Evolutionary conservation across 345 rosid species (phyloP), one percentile per base, ranked within the genome.

Genomic region (Rhodamnia argentea): DNA sequence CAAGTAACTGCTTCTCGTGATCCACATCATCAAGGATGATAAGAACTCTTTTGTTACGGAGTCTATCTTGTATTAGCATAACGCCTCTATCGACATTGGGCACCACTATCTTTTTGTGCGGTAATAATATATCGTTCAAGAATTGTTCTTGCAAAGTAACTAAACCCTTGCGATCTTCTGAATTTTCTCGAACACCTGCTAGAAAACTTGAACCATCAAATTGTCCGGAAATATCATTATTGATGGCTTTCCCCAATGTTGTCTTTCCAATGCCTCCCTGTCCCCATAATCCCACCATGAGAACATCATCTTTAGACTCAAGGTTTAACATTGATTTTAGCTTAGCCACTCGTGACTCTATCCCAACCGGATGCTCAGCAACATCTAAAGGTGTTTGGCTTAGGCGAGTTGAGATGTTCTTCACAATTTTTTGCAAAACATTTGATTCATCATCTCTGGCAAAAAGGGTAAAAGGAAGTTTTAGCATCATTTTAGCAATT

Each of bases 1-100:
- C 76, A 64, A 0, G 1, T 29, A 64, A 2, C 0, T 64, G 76
- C 22, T 0, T 0, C 76, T 0, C 6, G 0, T 64, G 6, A 29
- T 64, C 9, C 12, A 29, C 76, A 8, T 64, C 76, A 29, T 64
- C 76, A 15, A 64, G 76, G 76, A 64, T 16, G 5, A 64, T 3
- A 32, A 64, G 3, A 29, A 64, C 42, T 29, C 16, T 62, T 29
- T 29, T 32, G 11, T 2, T 23, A 29, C 5, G 1, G 16, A 64
- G 42, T 15, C 22, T 29, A 6, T 7, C 5, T 64, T 4, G 23
- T 64, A 64, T 29, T 0, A 29, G 76, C n/a, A n/a, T n/a, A n/a
- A 29, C 16, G 16, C 76, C 76, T 15, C 12, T 16, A 16, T 8
- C 76, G 0, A 64, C 76, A 15, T 0, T 8, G 0, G 23, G 0